Base-by-base conservation (phyloP, 192 early-diverging fungal genomes). In the Coemansia sp. region DNA sequence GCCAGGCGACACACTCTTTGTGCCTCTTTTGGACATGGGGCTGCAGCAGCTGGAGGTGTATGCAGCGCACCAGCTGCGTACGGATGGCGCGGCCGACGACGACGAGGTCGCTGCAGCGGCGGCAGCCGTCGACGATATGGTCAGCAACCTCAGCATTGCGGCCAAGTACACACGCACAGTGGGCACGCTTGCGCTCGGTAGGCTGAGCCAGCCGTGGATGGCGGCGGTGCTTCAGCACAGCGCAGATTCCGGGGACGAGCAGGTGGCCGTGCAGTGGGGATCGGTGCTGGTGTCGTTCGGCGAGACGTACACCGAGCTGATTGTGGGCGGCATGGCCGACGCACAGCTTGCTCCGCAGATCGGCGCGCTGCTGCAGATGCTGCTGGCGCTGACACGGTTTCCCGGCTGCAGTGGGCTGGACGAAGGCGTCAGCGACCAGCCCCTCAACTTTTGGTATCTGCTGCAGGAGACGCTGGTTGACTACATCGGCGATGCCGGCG, bases 361-460 rank as follows among this genome's bases (percentile, higher is more conserved):
- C 2, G 51, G 20, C 26, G 33, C 63, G 5, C 60, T 48, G 22
- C 36, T 73, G 37, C 58, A 63, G 46, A 48, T 62, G 22, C 78
- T 85, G 58, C 68, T 91, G 53, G 80, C 73, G 11, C 78, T 88
- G 53, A 83, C 81, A 11, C 78, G 79, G 46, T 88, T 81, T 50
- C 81, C 85, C 4, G 88, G 88, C 3, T 78, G 83, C 42, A 82
- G 78, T 33, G 86, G 80, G 4, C 67, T 78, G 23, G 83, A 85
- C 46, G 84, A 91, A 58, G 81, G 81, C 23, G 64, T 86, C 50
- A 84, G 82, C 43, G 87, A 86, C 34, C 67, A 84, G 34, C 76
- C 87, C 4, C 79, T 89, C 14, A 80, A 83, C 46, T 84, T 88
- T 49, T 90, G 88, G 88, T 85, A 79, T 28, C 53, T 81, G 37